Evolutionary conservation across 176 grass and related monocot genomes (phyloP), one percentile per base, ranked within the genome.

Genomic region (Triticum dicoccoides): DNA sequence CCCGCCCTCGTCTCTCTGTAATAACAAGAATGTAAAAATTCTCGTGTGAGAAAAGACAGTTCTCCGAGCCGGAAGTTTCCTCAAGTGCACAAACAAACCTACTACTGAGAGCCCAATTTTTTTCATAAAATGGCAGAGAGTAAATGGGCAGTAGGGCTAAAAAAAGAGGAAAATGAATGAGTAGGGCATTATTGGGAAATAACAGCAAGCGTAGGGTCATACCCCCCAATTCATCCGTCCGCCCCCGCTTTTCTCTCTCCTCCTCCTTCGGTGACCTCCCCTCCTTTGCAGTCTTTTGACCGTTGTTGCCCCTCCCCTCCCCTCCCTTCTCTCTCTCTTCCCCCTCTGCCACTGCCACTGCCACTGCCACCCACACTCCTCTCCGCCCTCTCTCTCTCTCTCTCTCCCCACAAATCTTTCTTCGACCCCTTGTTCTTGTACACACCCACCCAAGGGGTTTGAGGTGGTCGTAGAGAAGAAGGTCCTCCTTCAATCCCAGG

Each of bases 271-370:
- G 35, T 39, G 70, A 72, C 80, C 72, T 61, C 64, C 85, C 80
- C 73, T 51, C 18, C 78, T 82, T 79, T 76, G 18, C 64, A 80
- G 78, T 30, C 85, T 88, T 95, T 95, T 95, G 93, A 95, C 93
- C 93, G 93, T 95, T 90, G 90, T 84, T 72, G 37, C 79, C 86
- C 37, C 18, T 12, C 42, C 30, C 1, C 79, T 84, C 35, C 11
- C 17, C 32, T 32, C 5, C 0, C 24, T 18, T 13, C 65, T 25
- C 39, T 77, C 73, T 85, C 39, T 49, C 4, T n/a, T 18, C 3
- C 27, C 82, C 81, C 64, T 54, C 51, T 54, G 58, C 80, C 65
- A 21, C 39, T 30, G 72, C 47, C 70, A 64, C 45, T 49, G 45
- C 45, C 52, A 3, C 72, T 30, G 73, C 49, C 73, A 56, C 49